Evolutionary conservation across 495 filamentous ascomycete species (phyloP).

Genomic region (Penicillium odoratum): DNA sequence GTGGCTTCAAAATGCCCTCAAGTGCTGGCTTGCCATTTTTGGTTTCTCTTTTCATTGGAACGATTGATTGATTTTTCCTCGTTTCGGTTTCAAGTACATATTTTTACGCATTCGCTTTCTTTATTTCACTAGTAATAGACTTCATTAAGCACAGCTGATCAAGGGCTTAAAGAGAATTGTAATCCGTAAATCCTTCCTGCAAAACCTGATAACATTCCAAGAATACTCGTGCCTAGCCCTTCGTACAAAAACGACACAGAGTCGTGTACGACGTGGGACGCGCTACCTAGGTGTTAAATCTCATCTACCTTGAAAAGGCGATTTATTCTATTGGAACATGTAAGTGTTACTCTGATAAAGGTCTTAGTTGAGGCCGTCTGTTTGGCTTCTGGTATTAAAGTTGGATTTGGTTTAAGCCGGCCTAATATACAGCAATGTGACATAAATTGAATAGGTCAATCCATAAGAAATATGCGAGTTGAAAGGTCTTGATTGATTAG

Average conservation of each 20-base stretch:
- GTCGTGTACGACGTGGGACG: too few relatives aligned
- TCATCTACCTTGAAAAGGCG: too few relatives aligned
- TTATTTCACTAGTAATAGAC: constrained; percentile 4
- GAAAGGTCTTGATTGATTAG: neutral
- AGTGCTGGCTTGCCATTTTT: neutral
- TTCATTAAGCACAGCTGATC: neutral
- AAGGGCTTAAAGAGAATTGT: neutral
- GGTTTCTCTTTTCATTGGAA: neutral
- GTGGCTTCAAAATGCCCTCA: neutral
- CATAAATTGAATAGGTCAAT: neutral
- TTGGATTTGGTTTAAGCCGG: neutral
- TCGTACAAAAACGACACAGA: too few relatives aligned
- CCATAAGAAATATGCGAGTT: neutral
- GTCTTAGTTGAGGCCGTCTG: neutral
- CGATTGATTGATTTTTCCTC: neutral
- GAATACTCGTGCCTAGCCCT: too few relatives aligned
- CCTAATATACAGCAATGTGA: neutral
- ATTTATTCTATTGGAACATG: too few relatives aligned
- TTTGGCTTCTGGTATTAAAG: neutral
- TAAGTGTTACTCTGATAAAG: too few relatives aligned
- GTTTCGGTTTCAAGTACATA: constrained; percentile 4
- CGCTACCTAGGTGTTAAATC: too few relatives aligned
- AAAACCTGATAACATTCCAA: neutral
- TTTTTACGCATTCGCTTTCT: neutral
- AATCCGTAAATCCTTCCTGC: too few relatives aligned